phyloP scores from a whole-genome alignment of 345 rosid genomes.

The Erucastrum elatum region DNA sequence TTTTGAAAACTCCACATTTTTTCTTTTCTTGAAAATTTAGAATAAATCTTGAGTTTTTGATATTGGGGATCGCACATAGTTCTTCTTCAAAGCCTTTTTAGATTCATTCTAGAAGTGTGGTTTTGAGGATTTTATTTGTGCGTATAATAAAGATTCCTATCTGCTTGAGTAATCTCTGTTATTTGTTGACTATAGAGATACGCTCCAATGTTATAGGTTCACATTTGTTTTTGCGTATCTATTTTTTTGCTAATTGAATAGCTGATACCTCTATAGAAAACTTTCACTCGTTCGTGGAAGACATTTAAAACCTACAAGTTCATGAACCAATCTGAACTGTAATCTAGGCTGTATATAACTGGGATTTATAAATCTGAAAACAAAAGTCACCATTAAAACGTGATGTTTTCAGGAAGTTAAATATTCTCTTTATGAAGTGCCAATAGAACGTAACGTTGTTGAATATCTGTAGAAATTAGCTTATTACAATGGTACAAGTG shows the following conservation, averaged over 20 bases:
- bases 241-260: too few species aligned
- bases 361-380: too few species aligned
- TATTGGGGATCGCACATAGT: constrained; percentile 28
- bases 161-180: constrained; percentile 43
- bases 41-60: not conserved
- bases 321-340: not conserved
- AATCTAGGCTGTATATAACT: not conserved
- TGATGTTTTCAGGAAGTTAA: too few species aligned
- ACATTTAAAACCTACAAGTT: too few species aligned
- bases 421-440: too few species aligned
- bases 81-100: constrained; percentile 35
- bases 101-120: constrained; percentile 29
- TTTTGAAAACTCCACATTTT: not conserved
- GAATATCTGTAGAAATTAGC: too few species aligned
- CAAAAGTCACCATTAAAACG: too few species aligned
- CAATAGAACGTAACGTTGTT: too few species aligned
- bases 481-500: too few species aligned
- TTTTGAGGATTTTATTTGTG: constrained; percentile 42
- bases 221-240: not conserved
- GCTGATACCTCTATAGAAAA: not conserved
- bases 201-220: constrained; percentile 41
- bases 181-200: constrained; percentile 35
- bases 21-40: not conserved
- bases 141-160: constrained; percentile 28
- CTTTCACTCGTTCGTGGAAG: too few species aligned